Percentiles rank a stretch among this genome's conserved stretches.
Evolutionary conservation across 805 yeast species (phyloP).

Genomic region (Metschnikowia chrysomelidarum): DNA sequence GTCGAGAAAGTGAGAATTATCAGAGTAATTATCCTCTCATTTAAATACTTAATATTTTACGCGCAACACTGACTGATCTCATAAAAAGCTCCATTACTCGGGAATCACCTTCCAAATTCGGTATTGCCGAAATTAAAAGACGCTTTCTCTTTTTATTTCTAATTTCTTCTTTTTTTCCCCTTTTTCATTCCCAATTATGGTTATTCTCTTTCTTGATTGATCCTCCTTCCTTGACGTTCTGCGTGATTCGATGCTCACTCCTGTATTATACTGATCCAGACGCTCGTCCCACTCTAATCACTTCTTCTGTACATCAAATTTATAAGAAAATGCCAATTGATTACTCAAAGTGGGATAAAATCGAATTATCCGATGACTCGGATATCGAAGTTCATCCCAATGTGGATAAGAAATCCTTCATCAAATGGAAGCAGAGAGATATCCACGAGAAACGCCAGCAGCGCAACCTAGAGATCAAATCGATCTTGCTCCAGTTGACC

Average conservation of each 20-base stretch:
- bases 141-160: no score
- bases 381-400: conserved; percentile 98
- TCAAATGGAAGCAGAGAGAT: conserved; percentile 95
- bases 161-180: no score
- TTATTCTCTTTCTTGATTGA: no score
- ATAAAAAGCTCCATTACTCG: no score
- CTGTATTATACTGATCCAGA: conserved; percentile 3
- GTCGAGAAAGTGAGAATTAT: no score
- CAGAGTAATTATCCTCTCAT: no score
- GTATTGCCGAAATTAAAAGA: no score
- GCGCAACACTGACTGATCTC: no score
- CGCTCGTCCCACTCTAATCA: no score
- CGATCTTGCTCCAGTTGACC: conserved; percentile 70
- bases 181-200: no score
- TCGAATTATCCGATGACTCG: conserved; percentile 94
- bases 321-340: conserved; percentile 68
- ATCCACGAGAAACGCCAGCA: conserved; percentile 90
- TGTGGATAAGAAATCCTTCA: conserved; percentile 90
- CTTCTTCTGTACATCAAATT: background rate
- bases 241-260: conserved; percentile 1
- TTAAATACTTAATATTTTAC: no score
- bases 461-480: conserved; percentile 72
- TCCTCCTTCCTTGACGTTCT: background rate
- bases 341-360: conserved; percentile 96
- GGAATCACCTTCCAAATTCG: no score